Evolutionary conservation across 2,329 filamentous ascomycete genomes (phyloP).

Genomic region (Clonostachys sp.): DNA sequence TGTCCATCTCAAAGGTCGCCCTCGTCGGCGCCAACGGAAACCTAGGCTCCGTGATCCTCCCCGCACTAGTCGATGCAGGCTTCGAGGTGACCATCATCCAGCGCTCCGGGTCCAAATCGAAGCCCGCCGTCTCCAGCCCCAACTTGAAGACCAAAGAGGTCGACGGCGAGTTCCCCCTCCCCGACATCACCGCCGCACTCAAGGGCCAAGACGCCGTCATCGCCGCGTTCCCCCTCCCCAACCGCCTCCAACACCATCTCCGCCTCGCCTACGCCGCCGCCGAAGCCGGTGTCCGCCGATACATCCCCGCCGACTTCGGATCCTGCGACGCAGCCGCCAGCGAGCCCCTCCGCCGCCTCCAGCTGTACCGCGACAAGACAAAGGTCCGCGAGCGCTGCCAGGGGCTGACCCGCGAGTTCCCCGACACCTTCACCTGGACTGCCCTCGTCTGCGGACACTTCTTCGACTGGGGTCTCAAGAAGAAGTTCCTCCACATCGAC

Average conservation of each 20-base stretch:
- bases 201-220: constrained; percentile 54
- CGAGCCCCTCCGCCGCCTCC: constrained; percentile 19
- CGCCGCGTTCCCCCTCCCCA: constrained; percentile 25
- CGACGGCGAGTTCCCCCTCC: constrained; percentile 18
- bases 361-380: constrained; percentile 26
- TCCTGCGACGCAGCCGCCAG: constrained; percentile 25
- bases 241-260: constrained; percentile 32
- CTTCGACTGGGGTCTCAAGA: constrained; percentile 43
- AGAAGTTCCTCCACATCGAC: constrained; percentile 34
- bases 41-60: constrained; percentile 30
- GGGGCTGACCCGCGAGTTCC: constrained; percentile 18
- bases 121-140: constrained; percentile 12
- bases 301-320: constrained; percentile 57
- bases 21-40: constrained; percentile 30
- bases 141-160: constrained; percentile 14
- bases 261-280: constrained; percentile 54
- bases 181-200: constrained; percentile 39
- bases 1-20: constrained; percentile 19
- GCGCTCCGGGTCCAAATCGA: constrained; percentile 27
- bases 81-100: constrained; percentile 52
- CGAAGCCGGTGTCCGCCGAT: constrained; percentile 54
- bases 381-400: constrained; percentile 21
- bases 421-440: constrained; percentile 45
- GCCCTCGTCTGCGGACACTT: constrained; percentile 35
- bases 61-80: constrained; percentile 25